A percentile compares a stretch with the other conserved stretches of the same genome.
Conservation (phyloP, 257 asterid species). For the Przewalskia tangutica region DNA sequence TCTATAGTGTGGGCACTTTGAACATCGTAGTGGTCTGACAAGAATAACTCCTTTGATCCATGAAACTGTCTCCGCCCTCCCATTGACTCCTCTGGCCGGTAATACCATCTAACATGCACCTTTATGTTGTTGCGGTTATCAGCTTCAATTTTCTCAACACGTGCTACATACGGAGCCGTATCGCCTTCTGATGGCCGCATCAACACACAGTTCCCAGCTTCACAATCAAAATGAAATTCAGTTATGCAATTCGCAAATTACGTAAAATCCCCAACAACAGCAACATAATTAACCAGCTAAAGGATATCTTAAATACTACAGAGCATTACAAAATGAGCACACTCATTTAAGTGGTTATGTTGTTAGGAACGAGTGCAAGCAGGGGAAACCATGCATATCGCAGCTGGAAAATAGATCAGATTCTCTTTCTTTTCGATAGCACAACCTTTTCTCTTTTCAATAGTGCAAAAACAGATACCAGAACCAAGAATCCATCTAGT, state of each 20-base stretch:
- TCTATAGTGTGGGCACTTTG: slow-evolving; percentile 61
- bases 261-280: neutral
- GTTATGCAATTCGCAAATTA: neutral
- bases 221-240: slow-evolving; percentile 1
- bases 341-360: neutral
- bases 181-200: slow-evolving; percentile 37
- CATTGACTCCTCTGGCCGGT: slow-evolving; percentile 58
- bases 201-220: slow-evolving; percentile 59
- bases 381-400: neutral
- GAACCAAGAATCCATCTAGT: neutral
- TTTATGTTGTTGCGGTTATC: slow-evolving; percentile 30
- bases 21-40: slow-evolving; percentile 46
- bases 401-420: neutral
- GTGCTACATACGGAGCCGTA: slow-evolving; percentile 54
- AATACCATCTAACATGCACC: slow-evolving; percentile 55
- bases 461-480: neutral
- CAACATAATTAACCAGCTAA: neutral
- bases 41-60: slow-evolving; percentile 56
- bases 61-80: slow-evolving; percentile 63
- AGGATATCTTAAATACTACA: neutral
- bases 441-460: neutral
- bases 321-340: neutral
- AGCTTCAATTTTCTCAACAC: slow-evolving; percentile 46
- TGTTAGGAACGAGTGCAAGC: neutral
- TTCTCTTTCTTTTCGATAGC: neutral